A percentile compares a stretch with the other conserved stretches of the same genome.
These are phyloP conservation scores for Castanospermum australe DNA, from an alignment of 306 rosid species.

Conservation along the genomic window DNA sequence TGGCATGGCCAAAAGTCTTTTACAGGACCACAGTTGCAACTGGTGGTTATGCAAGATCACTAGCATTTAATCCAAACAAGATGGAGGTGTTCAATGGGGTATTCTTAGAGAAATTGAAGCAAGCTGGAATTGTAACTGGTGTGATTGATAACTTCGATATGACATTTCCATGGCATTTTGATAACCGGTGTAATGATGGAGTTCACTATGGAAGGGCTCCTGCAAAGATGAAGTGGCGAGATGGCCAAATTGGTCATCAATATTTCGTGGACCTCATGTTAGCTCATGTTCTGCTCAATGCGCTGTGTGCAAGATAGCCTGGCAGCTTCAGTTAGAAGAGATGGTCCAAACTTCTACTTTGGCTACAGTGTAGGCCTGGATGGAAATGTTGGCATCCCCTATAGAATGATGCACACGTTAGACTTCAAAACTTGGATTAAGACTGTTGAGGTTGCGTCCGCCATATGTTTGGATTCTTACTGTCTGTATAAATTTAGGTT, in stretches of 20 bases:
- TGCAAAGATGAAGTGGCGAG: conserved; percentile 73
- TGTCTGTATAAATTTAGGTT: conserved; percentile 7
- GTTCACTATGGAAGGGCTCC: conserved; percentile 93
- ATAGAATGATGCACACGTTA: neutral
- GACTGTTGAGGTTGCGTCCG: conserved; percentile 1
- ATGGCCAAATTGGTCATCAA: conserved; percentile 84
- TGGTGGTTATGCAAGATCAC: conserved; percentile 74
- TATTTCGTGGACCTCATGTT: conserved; percentile 90
- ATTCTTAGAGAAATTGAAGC: conserved; percentile 61
- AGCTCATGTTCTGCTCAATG: conserved; percentile 81
- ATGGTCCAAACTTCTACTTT: neutral
- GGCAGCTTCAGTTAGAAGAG: conserved; percentile 5
- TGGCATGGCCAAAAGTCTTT: conserved; percentile 59
- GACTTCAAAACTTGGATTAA: neutral
- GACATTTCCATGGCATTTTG: conserved; percentile 91
- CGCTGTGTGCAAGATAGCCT: conserved; percentile 50
- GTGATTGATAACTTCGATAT: conserved; percentile 86
- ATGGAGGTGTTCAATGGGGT: conserved; percentile 86
- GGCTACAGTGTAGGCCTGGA: neutral
- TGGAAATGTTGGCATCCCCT: neutral
- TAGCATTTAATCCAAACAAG: conserved; percentile 78
- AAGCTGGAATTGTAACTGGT: conserved; percentile 60
- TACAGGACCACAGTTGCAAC: conserved; percentile 84
- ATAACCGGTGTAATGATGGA: conserved; percentile 83
- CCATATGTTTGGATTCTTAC: neutral